phyloP scores from a whole-genome alignment of 2,329 filamentous ascomycete species.

The Colletotrichum orbiculare region DNA sequence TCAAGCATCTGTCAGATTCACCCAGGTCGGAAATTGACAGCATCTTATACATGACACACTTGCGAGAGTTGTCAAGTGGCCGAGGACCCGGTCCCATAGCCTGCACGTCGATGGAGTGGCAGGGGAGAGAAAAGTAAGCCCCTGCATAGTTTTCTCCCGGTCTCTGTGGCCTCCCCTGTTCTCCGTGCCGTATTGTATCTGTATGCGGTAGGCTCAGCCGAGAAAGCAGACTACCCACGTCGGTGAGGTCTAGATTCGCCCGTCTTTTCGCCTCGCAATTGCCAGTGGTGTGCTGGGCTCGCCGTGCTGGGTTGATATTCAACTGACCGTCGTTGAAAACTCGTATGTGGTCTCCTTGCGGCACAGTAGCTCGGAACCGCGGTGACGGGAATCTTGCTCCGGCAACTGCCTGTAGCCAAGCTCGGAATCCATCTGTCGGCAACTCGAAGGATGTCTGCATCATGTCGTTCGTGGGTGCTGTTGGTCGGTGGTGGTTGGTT shows the following conservation, averaged over 20 bases:
- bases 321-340: no score
- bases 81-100: background rate
- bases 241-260: no score
- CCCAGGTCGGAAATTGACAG: background rate
- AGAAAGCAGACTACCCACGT: no score
- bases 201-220: no score
- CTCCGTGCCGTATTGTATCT: background rate
- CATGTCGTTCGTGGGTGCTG: background rate
- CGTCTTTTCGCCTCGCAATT: no score
- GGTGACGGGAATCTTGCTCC: no score
- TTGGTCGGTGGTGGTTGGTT: background rate
- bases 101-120: background rate
- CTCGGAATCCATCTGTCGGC: background rate
- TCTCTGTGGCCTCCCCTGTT: background rate
- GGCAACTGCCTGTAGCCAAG: background rate
- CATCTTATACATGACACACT: constrained; percentile 6
- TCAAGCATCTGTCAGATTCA: background rate
- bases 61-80: background rate
- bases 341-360: no score
- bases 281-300: no score
- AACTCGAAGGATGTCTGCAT: background rate
- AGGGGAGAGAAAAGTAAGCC: background rate
- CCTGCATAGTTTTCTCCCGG: background rate
- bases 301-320: no score
- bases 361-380: no score